These are phyloP conservation scores for Yamadazyma diddensiae DNA, from an alignment of 1,139 yeast genomes.

Conservation along the genomic window DNA sequence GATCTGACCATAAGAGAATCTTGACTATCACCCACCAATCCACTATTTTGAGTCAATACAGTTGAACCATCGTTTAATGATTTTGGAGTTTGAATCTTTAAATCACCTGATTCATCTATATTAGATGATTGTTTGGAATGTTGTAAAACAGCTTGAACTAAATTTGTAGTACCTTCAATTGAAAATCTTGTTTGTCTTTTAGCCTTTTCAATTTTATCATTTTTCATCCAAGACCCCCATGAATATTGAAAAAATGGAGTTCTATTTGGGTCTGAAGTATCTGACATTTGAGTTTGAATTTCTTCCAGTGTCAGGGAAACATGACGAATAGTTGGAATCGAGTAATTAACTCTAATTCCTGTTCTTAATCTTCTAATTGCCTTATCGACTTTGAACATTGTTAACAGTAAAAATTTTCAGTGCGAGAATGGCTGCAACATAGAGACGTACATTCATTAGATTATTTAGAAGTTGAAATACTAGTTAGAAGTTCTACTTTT, in stretches of 20 bases:
- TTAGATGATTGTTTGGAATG: conserved; percentile 16
- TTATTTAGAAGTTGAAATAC: conserved; percentile 7
- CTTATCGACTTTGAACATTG: conserved; percentile 1
- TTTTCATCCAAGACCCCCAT: conserved; percentile 93
- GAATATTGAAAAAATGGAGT: conserved; percentile 78
- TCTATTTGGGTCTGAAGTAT: conserved; percentile 67
- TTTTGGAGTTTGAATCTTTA: conserved; percentile 32
- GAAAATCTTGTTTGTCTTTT: conserved; percentile 82
- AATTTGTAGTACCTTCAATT: conserved; percentile 64
- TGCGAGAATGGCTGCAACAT: conserved; percentile 2
- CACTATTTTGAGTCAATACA: conserved; percentile 45
- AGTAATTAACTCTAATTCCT: neutral
- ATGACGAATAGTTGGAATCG: too few species aligned
- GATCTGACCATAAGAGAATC: conserved; percentile 54
- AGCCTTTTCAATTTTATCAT: conserved; percentile 70
- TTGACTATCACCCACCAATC: conserved; percentile 41
- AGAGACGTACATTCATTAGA: conserved; percentile 1
- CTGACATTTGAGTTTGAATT: conserved; percentile 51
- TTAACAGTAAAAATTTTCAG: neutral
- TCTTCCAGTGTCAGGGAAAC: conserved; percentile 26
- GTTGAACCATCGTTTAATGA: conserved; percentile 40
- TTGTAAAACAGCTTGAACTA: conserved; percentile 40
- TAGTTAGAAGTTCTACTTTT: conserved; percentile 19
- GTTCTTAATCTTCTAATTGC: neutral
- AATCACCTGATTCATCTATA: conserved; percentile 23